Conservation (phyloP, 2,329 filamentous ascomycete genomes). For the Zalaria sp. region DNA sequence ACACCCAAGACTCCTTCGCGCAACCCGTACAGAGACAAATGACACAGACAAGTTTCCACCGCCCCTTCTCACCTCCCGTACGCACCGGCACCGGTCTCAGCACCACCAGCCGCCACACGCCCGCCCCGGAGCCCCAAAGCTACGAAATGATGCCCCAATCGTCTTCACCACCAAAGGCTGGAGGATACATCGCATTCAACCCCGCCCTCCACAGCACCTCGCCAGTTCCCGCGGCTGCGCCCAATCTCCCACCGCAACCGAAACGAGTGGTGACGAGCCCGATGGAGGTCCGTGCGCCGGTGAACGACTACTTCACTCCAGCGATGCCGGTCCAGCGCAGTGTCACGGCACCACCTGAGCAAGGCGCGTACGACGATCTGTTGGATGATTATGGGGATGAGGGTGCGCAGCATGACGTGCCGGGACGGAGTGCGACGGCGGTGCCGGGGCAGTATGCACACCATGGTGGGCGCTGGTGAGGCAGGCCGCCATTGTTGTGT, state of each 20-base stretch:
- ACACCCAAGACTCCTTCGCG: slow-evolving; percentile 10
- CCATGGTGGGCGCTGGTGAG: neutral
- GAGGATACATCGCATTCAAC: slow-evolving; percentile 19
- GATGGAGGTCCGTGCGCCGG: slow-evolving; percentile 2
- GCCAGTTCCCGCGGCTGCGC: neutral
- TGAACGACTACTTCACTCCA: neutral
- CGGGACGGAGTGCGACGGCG: neutral
- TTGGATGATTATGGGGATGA: slow-evolving; percentile 1
- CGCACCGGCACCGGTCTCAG: neutral
- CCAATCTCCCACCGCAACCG: neutral
- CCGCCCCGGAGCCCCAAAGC: slow-evolving; percentile 8
- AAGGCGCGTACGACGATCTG: slow-evolving; percentile 1
- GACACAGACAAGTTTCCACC: slow-evolving; percentile 7
- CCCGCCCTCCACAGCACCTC: slow-evolving; percentile 7
- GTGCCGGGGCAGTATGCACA: neutral
- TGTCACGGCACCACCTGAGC: slow-evolving; percentile 5
- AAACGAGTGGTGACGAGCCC: slow-evolving; percentile 5
- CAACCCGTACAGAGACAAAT: slow-evolving; percentile 7
- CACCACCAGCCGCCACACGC: slow-evolving; percentile 4
- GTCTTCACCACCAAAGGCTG: slow-evolving; percentile 4
- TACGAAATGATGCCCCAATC: slow-evolving; percentile 18
- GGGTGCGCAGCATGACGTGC: neutral
- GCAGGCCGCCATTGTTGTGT: no score
- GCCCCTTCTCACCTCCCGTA: slow-evolving; percentile 8
- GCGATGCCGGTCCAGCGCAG: slow-evolving; percentile 4